Evolutionary conservation across 2,329 filamentous ascomycete species (phyloP).

Genomic region (Pseudogymnoascus destructans): DNA sequence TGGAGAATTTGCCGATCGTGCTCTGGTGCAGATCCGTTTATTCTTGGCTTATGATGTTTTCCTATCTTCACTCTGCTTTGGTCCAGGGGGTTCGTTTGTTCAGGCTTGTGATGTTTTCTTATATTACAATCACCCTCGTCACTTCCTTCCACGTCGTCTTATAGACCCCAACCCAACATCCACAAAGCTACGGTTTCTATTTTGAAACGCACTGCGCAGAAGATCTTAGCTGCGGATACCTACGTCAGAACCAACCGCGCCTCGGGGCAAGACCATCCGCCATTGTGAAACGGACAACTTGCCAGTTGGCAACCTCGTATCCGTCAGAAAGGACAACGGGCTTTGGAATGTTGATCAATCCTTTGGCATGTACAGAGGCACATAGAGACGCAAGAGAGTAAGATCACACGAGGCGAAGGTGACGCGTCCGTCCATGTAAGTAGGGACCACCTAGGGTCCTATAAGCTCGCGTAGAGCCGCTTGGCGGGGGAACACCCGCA

Average conservation of each 20-base stretch:
- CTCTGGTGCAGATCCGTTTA: not conserved
- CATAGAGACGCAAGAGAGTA: not conserved
- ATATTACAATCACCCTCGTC: not conserved
- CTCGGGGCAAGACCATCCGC: not conserved
- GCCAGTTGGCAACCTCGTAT: not conserved
- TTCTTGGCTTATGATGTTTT: not conserved
- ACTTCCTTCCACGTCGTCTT: not conserved
- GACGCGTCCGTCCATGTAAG: not conserved
- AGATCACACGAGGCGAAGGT: not conserved
- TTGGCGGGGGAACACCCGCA: not conserved
- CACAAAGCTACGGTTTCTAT: not conserved
- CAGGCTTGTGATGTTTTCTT: not conserved
- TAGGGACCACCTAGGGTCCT: not conserved
- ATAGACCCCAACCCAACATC: not conserved
- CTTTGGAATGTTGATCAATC: not conserved
- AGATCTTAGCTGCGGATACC: slow-evolving; percentile 2
- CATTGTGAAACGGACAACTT: slow-evolving; percentile 2
- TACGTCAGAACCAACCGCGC: not conserved
- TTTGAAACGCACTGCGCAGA: not conserved
- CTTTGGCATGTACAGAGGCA: not conserved
- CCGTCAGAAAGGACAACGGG: not conserved
- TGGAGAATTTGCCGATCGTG: not conserved
- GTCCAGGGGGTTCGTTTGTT: not conserved
- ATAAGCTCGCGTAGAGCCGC: not conserved
- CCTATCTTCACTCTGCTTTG: not conserved